phyloP scores from a whole-genome alignment of 2,329 filamentous ascomycete species.

The Leptographium wingfieldii region DNA sequence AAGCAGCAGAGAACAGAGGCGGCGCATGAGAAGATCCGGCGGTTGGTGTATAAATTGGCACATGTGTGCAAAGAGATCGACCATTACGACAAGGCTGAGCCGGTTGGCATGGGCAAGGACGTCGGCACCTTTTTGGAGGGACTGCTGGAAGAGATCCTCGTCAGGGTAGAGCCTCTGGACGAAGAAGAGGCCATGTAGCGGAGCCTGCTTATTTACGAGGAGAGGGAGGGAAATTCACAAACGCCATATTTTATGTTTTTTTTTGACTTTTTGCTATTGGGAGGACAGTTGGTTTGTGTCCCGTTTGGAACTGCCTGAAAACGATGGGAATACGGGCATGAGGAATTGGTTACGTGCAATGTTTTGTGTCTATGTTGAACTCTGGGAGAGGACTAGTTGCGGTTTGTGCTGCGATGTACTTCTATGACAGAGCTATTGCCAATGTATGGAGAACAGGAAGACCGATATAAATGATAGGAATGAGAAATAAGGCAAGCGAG shows the following conservation, averaged over 20 bases:
- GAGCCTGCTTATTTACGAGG: too few species aligned
- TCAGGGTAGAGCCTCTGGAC: constrained; percentile 78
- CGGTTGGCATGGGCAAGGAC: constrained; percentile 87
- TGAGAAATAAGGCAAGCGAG: too few species aligned
- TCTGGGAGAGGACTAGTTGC: background rate
- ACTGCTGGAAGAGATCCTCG: constrained; percentile 83
- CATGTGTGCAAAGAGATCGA: constrained; percentile 85
- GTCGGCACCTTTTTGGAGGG: constrained; percentile 84
- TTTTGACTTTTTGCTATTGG: background rate
- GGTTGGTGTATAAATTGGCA: constrained; percentile 70
- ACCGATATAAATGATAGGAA: background rate
- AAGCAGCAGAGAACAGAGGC: constrained; percentile 56
- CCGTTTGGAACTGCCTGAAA: background rate
- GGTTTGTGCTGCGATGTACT: background rate
- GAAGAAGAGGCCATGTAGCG: constrained; percentile 42
- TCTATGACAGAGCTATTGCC: background rate
- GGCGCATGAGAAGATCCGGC: constrained; percentile 71
- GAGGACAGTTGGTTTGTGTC: background rate
- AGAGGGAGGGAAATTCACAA: too few species aligned
- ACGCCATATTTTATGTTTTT: background rate
- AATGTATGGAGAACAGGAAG: background rate
- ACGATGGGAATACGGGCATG: background rate
- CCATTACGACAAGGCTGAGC: constrained; percentile 69
- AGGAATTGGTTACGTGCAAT: background rate
- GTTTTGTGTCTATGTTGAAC: background rate